phyloP scores from a whole-genome alignment of 768 basidiomycete species.

The Trametopsis cervina region DNA sequence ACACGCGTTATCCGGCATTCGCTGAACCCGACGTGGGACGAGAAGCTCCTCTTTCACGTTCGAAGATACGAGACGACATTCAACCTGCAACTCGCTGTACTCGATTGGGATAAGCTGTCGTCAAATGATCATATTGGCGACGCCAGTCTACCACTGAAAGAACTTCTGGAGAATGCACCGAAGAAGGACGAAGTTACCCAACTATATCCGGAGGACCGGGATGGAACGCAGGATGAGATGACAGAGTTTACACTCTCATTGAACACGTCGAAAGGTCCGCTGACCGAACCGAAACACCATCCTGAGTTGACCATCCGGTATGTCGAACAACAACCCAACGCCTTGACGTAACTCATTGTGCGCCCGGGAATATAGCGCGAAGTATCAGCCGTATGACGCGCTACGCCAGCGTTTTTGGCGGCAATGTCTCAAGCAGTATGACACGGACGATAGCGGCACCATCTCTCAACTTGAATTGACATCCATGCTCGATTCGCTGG shows the following conservation, averaged over 20 bases:
- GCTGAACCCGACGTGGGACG: conserved; percentile 86
- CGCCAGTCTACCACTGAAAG: conserved; percentile 58
- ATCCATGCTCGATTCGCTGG: conserved; percentile 94
- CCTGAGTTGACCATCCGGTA: conserved; percentile 67
- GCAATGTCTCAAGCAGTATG: conserved; percentile 84
- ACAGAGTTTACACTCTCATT: conserved; percentile 65
- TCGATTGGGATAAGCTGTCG: conserved; percentile 95
- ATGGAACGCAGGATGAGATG: conserved; percentile 52
- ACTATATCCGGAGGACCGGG: conserved; percentile 45
- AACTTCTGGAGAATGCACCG: conserved; percentile 47
- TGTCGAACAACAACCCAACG: too few relatives aligned
- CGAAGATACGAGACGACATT: conserved; percentile 77
- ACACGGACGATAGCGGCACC: conserved; percentile 69
- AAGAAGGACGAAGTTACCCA: conserved; percentile 46
- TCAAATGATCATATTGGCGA: conserved; percentile 89
- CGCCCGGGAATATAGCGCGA: conserved; percentile 55
- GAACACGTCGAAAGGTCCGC: conserved; percentile 48
- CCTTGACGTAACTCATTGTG: too few relatives aligned
- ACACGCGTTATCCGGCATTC: conserved; percentile 85
- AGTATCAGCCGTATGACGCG: conserved; percentile 92
- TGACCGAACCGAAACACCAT: conserved; percentile 68
- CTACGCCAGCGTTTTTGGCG: conserved; percentile 89
- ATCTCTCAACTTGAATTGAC: conserved; percentile 84
- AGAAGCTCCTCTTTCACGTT: conserved; percentile 94
- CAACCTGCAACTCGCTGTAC: conserved; percentile 72